A percentile compares a stretch with the other conserved stretches of the same genome.
Evolutionary conservation across 1,139 yeast genomes (phyloP).

Genomic region (Sugiyamaella sp.): DNA sequence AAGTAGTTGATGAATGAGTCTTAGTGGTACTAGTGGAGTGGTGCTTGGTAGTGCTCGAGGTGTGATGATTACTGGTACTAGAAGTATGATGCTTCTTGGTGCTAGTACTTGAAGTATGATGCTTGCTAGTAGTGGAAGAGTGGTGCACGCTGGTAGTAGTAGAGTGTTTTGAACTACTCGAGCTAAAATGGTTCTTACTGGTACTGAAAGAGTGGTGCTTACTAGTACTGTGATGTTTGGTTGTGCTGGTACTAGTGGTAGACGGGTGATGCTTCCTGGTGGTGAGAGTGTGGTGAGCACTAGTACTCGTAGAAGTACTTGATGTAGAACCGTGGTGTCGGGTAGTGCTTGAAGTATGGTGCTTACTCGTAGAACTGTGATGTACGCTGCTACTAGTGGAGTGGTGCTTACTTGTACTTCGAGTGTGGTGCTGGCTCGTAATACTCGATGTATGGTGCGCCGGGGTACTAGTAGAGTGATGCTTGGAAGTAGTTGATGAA

Average conservation of each 20-base stretch:
- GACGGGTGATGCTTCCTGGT: no score
- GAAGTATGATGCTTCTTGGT: background rate
- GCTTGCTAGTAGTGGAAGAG: background rate
- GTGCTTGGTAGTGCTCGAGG: background rate
- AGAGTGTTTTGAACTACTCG: no score
- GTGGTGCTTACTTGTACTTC: no score
- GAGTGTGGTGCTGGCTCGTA: background rate
- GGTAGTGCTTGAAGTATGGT: background rate
- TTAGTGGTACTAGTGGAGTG: background rate
- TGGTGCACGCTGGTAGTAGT: background rate
- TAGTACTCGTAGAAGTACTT: background rate
- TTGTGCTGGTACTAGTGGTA: no score
- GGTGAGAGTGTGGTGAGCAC: no score
- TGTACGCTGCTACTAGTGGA: no score
- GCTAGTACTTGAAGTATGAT: background rate
- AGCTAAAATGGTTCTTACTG: background rate
- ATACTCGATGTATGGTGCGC: no score
- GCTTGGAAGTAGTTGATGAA: background rate
- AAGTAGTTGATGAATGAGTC: background rate
- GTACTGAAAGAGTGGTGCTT: constrained; percentile 4
- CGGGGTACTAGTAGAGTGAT: background rate
- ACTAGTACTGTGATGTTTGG: no score
- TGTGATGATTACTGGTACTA: background rate
- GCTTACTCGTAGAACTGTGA: background rate
- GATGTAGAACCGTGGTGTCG: background rate